Base-by-base conservation (phyloP, 176 grass and related monocot species). In the Musa troglodytarum region DNA sequence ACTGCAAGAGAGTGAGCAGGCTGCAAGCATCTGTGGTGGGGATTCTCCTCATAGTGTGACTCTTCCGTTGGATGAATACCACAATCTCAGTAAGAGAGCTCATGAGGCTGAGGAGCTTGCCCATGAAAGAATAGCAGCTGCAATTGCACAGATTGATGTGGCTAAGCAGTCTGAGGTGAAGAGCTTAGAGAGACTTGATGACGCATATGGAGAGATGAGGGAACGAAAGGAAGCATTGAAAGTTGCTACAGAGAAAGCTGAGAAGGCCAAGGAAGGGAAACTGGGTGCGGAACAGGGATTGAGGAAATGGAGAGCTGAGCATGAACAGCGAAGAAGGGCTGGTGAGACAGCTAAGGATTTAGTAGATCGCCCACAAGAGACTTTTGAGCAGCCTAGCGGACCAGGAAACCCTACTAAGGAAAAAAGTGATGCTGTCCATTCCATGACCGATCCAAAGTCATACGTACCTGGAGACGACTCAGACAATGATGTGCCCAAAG, bases 231-330 rank as follows among this genome's bases (percentile, higher is more conserved):
- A 75, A 75, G 69, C 84, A 76, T 81, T 98, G 16, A 81, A 61
- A 78, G 63, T 75, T 8, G 86, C 90, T 1, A 22, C 84, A 61
- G 78, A 85, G 65, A 90, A 86, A 75, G 81, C 85, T 52, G 88
- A 90, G 63, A 87, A 16, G 62, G 94, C 90, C 78, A 79, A 91
- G 43, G 86, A 98, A 72, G 90, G 90, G 23, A 98, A 98, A 77
- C 80, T 98, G 76, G 84, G 86, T 19, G 90, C 79, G 0, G 94
- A 98, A 71, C 84, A 87, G 56, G 88, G 91, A 55, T 56, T 98
- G 86, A 89, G 94, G 76, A 93, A 88, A 85, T 93, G 94, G 90
- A 91, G 94, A 83, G 86, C 90, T 67, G 90, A 91, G 28, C 81
- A 86, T 72, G 80, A 74, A 67, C 88, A 86, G 68, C 78, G 78